Percentiles rank a stretch among this genome's conserved stretches.
These are phyloP conservation scores for Cynara cardunculus DNA, from an alignment of 129 eudicot genomes.

Conservation along the genomic window DNA sequence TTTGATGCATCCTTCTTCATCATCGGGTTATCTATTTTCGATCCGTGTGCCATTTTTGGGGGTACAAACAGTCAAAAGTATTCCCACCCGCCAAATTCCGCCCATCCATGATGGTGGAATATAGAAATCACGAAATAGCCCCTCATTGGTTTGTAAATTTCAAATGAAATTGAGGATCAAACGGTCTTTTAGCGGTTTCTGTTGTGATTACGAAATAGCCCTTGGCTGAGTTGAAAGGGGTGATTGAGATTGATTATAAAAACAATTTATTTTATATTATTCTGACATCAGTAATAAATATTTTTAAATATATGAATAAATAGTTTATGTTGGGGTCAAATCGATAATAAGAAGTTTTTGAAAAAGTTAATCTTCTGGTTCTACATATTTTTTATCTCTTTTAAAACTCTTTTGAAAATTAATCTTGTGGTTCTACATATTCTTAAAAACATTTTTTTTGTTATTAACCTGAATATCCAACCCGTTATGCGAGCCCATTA, in stretches of 20 bases:
- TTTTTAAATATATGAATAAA: no score
- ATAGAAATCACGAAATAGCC: background rate
- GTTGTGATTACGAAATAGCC: background rate
- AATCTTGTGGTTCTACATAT: background rate
- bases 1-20: constrained; percentile 13
- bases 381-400: no score
- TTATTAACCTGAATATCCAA: no score
- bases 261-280: no score
- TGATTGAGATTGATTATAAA: no score
- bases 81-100: constrained; percentile 27
- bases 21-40: background rate
- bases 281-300: no score
- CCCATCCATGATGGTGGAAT: background rate
- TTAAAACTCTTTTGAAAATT: background rate
- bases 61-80: constrained; percentile 16
- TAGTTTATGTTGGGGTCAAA: no score
- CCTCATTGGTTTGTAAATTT: background rate
- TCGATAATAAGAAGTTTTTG: no score
- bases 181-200: background rate
- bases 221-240: no score
- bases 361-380: no score
- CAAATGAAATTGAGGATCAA: background rate
- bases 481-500: no score
- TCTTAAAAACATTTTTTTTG: no score
- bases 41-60: background rate